Conservation (phyloP, 2,329 filamentous ascomycete species). For the Cercospora citrullina region DNA sequence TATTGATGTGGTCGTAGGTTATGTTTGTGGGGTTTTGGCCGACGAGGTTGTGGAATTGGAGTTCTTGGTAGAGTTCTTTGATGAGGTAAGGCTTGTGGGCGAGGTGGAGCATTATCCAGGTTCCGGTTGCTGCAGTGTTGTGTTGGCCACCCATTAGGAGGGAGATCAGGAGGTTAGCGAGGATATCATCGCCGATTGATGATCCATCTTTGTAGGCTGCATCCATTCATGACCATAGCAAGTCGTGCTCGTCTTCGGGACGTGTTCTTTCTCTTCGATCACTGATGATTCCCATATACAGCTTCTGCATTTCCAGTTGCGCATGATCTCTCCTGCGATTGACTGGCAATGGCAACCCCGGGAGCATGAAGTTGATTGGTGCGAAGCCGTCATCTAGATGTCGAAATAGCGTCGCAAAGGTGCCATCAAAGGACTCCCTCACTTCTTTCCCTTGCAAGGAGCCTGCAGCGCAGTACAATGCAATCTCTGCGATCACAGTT, state of each 20-base stretch:
- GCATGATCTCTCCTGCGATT: conserved; percentile 79
- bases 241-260: conserved; percentile 58
- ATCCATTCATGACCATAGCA: conserved; percentile 88
- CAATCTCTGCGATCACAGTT: conserved; percentile 78
- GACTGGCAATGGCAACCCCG: conserved; percentile 84
- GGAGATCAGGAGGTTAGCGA: conserved; percentile 92
- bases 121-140: conserved; percentile 79
- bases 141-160: conserved; percentile 90
- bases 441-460: conserved; percentile 82
- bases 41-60: not conserved
- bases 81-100: conserved; percentile 74
- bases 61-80: conserved; percentile 69
- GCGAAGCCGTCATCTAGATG: conserved; percentile 91
- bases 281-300: conserved; percentile 79
- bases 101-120: conserved; percentile 82
- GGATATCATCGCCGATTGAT: conserved; percentile 77
- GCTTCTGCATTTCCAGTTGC: conserved; percentile 74
- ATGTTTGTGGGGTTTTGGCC: conserved; percentile 71
- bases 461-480: conserved; percentile 85
- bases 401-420: conserved; percentile 79
- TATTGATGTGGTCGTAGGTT: conserved; percentile 74
- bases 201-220: conserved; percentile 81
- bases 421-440: conserved; percentile 74
- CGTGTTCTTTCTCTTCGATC: conserved; percentile 59
- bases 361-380: conserved; percentile 84